Base-by-base conservation (phyloP, 2,329 filamentous ascomycete genomes). In the Xylaria sp. region DNA sequence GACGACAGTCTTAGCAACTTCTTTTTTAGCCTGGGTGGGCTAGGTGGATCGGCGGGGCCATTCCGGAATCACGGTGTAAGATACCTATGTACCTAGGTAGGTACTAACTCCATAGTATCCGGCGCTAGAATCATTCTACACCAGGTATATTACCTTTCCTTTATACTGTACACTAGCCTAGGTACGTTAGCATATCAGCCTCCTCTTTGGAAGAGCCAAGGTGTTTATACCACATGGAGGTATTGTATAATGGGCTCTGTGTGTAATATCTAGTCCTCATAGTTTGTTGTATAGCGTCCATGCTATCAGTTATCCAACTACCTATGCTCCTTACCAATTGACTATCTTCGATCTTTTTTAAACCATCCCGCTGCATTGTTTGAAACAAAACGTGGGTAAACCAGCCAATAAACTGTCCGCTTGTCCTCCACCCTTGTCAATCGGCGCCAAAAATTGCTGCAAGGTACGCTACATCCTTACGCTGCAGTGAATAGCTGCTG, bases 401-500 rank as follows among this genome's bases (percentile, higher is more conserved):
- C 46, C 32, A 50, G 28, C 68, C 65, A 67, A 68, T 67, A 20
- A 44, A 15, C 2, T 13, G n/a, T 1, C 7, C 34, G 10, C 10
- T 59, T n/a, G 25, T 15, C 6, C 6, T 46, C 41, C 18, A 32
- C 61, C 41, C 48, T 51, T 32, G 28, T 20, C 52, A 48, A 25
- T 52, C 61, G 58, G 59, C 63, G 67, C 67, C 63, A 59, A 60
- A 63, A 28, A 44, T 9, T 10, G 59, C 68, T 70, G 68, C 65
- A 68, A 70, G 68, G 68, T 68, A 70, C 54, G 34, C 59, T 20
- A 5, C n/a, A n/a, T 48, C 50, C 50, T 23, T 13, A 32, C 23
- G 2, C 23, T 28, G 18, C 52, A 34, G n/a, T 48, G 23, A 18
- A 18, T 20, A 20, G 28, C 25, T 46, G 56, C 39, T 44, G 56